Conservation (phyloP, 441 rosid genomes). For the Corymbia citriodora region DNA sequence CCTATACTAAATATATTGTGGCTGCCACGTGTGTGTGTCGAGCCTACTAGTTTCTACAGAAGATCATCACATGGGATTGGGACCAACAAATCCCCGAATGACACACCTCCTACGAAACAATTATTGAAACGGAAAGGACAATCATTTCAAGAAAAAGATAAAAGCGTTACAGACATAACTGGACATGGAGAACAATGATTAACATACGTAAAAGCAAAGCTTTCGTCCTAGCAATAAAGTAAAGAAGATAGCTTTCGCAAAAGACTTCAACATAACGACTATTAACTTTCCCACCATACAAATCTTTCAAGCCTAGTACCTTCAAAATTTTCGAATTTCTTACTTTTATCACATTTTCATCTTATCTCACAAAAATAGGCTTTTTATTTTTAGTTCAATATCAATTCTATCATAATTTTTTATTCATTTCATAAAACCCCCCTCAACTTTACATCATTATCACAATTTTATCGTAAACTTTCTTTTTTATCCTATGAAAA, state of each 20-base stretch:
- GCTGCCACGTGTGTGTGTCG: not conserved
- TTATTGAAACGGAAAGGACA: not conserved
- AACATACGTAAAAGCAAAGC: not conserved
- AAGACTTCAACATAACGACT: not conserved
- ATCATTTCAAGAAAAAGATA: not conserved
- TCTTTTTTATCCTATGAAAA: too few species aligned
- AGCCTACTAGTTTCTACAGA: not conserved
- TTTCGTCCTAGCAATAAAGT: not conserved
- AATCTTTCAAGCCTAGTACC: too few species aligned
- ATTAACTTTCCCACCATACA: not conserved
- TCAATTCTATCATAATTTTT: too few species aligned
- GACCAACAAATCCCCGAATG: not conserved
- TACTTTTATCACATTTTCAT: too few species aligned
- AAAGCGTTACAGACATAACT: not conserved
- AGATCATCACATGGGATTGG: not conserved
- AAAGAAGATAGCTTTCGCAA: not conserved
- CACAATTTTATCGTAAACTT: too few species aligned
- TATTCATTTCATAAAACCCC: too few species aligned
- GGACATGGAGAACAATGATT: not conserved
- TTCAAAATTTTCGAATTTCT: too few species aligned
- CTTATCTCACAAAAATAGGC: too few species aligned
- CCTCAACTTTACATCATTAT: too few species aligned
- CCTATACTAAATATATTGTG: not conserved
- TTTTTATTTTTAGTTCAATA: too few species aligned
- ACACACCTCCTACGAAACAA: not conserved